Evolutionary conservation across 495 filamentous ascomycete species (phyloP).

Genomic region (Glonium stellatum): DNA sequence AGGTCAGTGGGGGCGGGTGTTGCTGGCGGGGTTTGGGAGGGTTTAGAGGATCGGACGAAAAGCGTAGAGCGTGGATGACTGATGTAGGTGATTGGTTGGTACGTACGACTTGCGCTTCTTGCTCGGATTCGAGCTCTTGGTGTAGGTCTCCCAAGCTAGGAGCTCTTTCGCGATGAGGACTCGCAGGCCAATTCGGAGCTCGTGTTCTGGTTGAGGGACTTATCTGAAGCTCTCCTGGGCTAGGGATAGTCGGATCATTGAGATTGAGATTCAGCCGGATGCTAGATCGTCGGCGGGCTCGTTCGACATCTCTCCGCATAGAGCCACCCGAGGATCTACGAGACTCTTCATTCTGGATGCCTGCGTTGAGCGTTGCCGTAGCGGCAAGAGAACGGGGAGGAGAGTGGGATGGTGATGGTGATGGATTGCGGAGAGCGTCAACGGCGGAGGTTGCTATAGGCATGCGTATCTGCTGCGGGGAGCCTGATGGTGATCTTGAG

Average conservation of each 20-base stretch:
- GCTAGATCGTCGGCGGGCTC: slow-evolving; percentile 55
- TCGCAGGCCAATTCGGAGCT: slow-evolving; percentile 15
- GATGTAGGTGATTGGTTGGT: background rate
- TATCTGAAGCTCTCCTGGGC: slow-evolving; percentile 53
- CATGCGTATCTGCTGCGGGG: slow-evolving; percentile 28
- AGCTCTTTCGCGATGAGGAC: slow-evolving; percentile 46
- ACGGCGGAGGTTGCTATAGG: slow-evolving; percentile 36
- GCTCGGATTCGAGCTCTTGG: slow-evolving; percentile 90
- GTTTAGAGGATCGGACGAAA: background rate
- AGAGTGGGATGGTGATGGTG: slow-evolving; percentile 43
- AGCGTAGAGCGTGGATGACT: background rate
- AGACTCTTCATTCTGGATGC: slow-evolving; percentile 55
- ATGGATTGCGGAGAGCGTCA: slow-evolving; percentile 2
- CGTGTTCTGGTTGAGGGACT: slow-evolving; percentile 16
- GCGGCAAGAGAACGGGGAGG: slow-evolving; percentile 59
- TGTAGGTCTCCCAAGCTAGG: slow-evolving; percentile 92
- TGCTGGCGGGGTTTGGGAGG: background rate
- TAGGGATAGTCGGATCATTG: slow-evolving; percentile 57
- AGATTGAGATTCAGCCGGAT: slow-evolving; percentile 68
- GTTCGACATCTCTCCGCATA: slow-evolving; percentile 49
- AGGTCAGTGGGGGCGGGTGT: background rate
- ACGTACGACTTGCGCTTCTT: slow-evolving; percentile 85
- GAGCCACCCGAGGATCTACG: slow-evolving; percentile 54
- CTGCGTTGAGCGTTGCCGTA: slow-evolving; percentile 62
- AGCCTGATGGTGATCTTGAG: slow-evolving; percentile 48